phyloP scores from a whole-genome alignment of 2,329 filamentous ascomycete species.

The Fusarium pseudoanthophilum region DNA sequence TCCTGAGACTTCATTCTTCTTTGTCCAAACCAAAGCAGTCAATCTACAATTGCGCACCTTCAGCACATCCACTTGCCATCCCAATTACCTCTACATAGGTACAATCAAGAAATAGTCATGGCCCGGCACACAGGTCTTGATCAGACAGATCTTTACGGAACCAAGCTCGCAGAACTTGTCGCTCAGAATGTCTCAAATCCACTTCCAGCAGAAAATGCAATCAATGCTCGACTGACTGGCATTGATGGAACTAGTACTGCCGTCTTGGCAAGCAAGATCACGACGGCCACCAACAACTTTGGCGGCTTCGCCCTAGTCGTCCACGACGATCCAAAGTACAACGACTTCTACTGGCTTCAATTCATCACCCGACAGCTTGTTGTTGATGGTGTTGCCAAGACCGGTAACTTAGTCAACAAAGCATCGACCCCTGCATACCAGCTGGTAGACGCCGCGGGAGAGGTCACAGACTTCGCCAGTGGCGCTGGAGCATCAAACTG shows the following conservation, averaged over 20 bases:
- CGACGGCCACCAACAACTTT: not conserved
- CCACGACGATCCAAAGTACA: not conserved
- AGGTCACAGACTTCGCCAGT: not conserved
- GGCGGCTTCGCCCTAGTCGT: not conserved
- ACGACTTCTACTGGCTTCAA: not conserved
- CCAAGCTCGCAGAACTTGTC: not conserved
- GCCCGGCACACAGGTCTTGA: not conserved
- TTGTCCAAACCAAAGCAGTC: not conserved
- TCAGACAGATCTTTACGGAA: not conserved
- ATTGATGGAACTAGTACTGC: not conserved
- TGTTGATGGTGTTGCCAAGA: not conserved
- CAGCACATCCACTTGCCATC: not conserved
- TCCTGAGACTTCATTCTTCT: not conserved
- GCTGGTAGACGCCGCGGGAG: not conserved
- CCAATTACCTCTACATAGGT: not conserved
- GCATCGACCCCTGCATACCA: not conserved
- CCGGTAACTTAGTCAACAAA: not conserved
- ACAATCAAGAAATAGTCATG: not conserved
- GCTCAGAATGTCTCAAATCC: not conserved
- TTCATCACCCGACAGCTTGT: not conserved
- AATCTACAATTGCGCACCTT: not conserved
- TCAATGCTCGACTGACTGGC: not conserved
- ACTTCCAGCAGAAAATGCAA: not conserved
- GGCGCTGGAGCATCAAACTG: not conserved
- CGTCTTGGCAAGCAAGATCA: not conserved